Conservation (phyloP, 2,329 filamentous ascomycete species). For the Fusarium virguliforme region DNA sequence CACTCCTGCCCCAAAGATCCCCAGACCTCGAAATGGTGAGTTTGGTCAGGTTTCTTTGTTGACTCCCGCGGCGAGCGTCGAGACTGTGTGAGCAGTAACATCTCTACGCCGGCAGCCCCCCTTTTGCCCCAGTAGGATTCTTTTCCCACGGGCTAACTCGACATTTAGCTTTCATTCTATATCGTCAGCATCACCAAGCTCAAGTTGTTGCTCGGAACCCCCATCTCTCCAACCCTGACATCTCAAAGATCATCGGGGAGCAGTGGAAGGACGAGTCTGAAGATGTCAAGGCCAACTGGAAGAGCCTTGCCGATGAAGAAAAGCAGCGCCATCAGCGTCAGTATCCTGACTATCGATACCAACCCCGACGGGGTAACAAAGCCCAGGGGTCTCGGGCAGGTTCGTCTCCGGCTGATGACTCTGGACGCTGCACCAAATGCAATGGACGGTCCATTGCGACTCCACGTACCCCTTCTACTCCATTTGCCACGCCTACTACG, state of each 20-base stretch:
- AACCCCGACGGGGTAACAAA: constrained; percentile 78
- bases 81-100: constrained; percentile 25
- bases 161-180: constrained; percentile 91
- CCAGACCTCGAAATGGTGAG: constrained; percentile 73
- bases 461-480: constrained; percentile 71
- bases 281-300: constrained; percentile 88
- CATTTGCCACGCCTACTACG: constrained; percentile 58
- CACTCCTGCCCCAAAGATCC: constrained; percentile 71
- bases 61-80: constrained; percentile 8
- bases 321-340: constrained; percentile 90
- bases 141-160: constrained; percentile 46
- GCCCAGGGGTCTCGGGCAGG: constrained; percentile 53
- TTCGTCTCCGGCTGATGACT: constrained; percentile 63
- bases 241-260: constrained; percentile 96
- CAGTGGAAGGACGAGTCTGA: constrained; percentile 87
- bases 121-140: not conserved
- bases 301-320: constrained; percentile 90
- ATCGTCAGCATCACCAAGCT: constrained; percentile 92
- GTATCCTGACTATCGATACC: constrained; percentile 95
- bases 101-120: not conserved
- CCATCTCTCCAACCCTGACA: constrained; percentile 93
- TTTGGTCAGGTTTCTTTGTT: constrained; percentile 44
- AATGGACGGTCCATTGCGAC: constrained; percentile 78
- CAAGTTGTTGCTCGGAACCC: constrained; percentile 86
- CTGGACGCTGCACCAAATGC: constrained; percentile 78